A percentile compares a stretch with the other conserved stretches of the same genome.
These are phyloP conservation scores for Crithidia bombi DNA, from an alignment of 208 protist genomes.

Conservation along the genomic window DNA sequence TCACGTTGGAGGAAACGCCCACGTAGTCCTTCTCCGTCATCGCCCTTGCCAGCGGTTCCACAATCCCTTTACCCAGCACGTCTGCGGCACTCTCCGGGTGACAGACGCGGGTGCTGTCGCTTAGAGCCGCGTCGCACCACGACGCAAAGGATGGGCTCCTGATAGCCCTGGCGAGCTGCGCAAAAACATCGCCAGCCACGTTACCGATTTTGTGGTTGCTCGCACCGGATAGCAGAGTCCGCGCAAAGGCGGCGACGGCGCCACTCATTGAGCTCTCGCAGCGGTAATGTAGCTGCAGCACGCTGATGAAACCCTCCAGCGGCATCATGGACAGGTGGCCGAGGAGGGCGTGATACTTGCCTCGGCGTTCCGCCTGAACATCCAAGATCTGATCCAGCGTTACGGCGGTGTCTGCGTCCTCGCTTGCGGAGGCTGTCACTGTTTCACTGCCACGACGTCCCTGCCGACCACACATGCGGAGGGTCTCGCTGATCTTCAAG, in stretches of 20 bases:
- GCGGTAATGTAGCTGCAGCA: slow-evolving; percentile 38
- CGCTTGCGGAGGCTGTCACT: neutral
- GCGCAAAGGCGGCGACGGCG: slow-evolving; percentile 42
- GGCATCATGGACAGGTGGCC: slow-evolving; percentile 63
- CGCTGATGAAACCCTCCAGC: slow-evolving; percentile 47
- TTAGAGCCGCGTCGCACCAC: neutral
- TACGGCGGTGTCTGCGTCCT: slow-evolving; percentile 2
- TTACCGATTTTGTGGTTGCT: slow-evolving; percentile 88
- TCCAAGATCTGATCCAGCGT: slow-evolving; percentile 58
- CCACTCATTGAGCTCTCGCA: slow-evolving; percentile 1
- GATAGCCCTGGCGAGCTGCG: slow-evolving; percentile 40
- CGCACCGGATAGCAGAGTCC: slow-evolving; percentile 59
- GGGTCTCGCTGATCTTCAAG: slow-evolving; percentile 26
- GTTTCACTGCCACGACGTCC: neutral
- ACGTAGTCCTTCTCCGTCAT: slow-evolving; percentile 59
- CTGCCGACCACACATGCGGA: slow-evolving; percentile 3
- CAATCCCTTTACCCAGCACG: slow-evolving; percentile 46
- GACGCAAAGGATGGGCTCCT: neutral
- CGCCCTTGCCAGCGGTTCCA: slow-evolving; percentile 57
- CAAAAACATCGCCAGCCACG: slow-evolving; percentile 80
- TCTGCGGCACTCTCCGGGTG: neutral
- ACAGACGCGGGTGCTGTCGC: neutral
- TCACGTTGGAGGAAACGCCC: slow-evolving; percentile 48
- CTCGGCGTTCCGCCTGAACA: slow-evolving; percentile 73
- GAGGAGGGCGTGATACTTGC: slow-evolving; percentile 89